These are phyloP conservation scores for Eurotiales sp. DNA, from an alignment of 2,329 filamentous ascomycete genomes.

Conservation along the genomic window DNA sequence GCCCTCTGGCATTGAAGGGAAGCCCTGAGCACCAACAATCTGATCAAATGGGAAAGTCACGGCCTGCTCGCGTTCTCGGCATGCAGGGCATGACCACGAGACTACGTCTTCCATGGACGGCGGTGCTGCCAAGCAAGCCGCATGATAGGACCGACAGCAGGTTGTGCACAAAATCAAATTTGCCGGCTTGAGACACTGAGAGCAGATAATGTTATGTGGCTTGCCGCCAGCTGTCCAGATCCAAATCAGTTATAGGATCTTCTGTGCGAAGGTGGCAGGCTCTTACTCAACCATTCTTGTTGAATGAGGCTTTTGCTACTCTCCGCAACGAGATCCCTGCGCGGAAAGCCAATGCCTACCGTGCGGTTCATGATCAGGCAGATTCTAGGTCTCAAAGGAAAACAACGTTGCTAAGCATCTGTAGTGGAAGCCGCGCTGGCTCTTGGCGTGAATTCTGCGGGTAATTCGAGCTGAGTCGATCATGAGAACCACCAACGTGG, in stretches of 20 bases:
- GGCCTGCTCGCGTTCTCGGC: constrained; percentile 13
- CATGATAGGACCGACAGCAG: constrained; percentile 31
- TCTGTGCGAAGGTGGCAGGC: not conserved
- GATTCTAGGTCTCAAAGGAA: not conserved
- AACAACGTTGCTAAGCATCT: too few relatives aligned
- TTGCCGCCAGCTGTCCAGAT: constrained; percentile 22
- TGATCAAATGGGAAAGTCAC: not conserved
- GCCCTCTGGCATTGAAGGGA: not conserved
- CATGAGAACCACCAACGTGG: too few relatives aligned
- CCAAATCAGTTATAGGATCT: not conserved
- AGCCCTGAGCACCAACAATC: not conserved
- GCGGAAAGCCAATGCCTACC: not conserved
- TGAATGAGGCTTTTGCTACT: not conserved
- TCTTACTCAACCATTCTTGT: constrained; percentile 28
- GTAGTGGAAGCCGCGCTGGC: too few relatives aligned
- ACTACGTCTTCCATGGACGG: not conserved
- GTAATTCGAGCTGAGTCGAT: too few relatives aligned
- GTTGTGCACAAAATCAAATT: constrained; percentile 26
- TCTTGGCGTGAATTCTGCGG: too few relatives aligned
- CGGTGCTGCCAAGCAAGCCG: constrained; percentile 19
- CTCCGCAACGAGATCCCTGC: not conserved
- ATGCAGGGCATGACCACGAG: constrained; percentile 27
- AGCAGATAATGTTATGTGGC: constrained; percentile 30
- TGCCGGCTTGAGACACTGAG: constrained; percentile 23
- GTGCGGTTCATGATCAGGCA: not conserved